Evolutionary conservation across 2,329 filamentous ascomycete genomes (phyloP), one percentile per base, ranked within the genome.

Genomic region (Xylaria sp.): DNA sequence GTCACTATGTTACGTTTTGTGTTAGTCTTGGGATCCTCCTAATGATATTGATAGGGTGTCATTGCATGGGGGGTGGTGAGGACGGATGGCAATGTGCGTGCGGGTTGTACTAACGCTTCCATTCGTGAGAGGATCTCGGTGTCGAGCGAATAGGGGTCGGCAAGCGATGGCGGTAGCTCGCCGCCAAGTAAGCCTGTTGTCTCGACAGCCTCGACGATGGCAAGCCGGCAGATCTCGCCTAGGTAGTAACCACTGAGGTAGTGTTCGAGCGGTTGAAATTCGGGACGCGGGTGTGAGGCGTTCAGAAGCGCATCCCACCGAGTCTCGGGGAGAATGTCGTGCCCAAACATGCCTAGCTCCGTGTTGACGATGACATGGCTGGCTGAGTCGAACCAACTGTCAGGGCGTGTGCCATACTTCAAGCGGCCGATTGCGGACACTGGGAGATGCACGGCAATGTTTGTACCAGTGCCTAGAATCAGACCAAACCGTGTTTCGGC

Each of bases 361-460:
- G 88, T 90, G 75, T 91, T 91, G 71, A 91, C 84, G 66, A 91
- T 86, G 63, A 90, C 87, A 71, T 90, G 86, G 63, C 82, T 85
- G 4, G 87, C 88, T 22, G 81, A 80, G 25, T 85, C 81, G 72
- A 87, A 86, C 88, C 88, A 90, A 36, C 77, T 77, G 5, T 78
- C 74, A 0, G 87, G 86, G 9, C 87, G 83, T 29, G 77, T 73
- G 47, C 87, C 87, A 66, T 88, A 89, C 74, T 90, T 90, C 53
- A 78, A 65, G 49, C 79, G 80, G 31, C 84, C 82, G 61, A 91
- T 82, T 17, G 85, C 82, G 3, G 81, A 79, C 2, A 89, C 83
- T 5, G 89, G 89, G 29, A 91, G 81, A 73, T 90, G 87, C 29
- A 86, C 87, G 53, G 89, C 87, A 53, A 89, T 85, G 77, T 92